These are phyloP conservation scores for Heimioporus retisporus DNA, from an alignment of 1,284 basidiomycete genomes.

Conservation along the genomic window DNA sequence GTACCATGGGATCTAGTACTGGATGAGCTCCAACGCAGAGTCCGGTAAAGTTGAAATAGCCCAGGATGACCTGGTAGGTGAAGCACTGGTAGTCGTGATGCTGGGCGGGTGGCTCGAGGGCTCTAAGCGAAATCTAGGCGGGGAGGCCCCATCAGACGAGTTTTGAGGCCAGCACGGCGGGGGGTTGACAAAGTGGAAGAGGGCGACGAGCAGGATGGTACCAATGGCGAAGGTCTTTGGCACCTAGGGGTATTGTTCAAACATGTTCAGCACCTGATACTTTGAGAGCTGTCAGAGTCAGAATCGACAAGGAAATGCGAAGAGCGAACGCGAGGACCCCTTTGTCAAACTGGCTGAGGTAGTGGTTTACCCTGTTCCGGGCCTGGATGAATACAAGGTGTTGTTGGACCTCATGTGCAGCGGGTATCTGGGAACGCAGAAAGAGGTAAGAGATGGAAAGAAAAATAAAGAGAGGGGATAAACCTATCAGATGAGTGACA, in stretches of 20 bases:
- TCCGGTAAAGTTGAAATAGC: slow-evolving; percentile 89
- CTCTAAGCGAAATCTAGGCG: slow-evolving; percentile 84
- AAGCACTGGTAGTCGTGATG: slow-evolving; percentile 91
- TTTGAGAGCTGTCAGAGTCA: slow-evolving; percentile 79
- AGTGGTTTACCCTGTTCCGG: slow-evolving; percentile 76
- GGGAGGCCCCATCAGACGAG: slow-evolving; percentile 88
- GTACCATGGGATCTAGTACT: slow-evolving; percentile 92
- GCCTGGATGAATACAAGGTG: slow-evolving; percentile 74
- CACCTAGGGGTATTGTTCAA: slow-evolving; percentile 76
- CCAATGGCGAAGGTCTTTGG: slow-evolving; percentile 58
- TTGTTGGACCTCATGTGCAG: slow-evolving; percentile 60
- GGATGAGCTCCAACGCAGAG: slow-evolving; percentile 78
- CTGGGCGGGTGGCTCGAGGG: slow-evolving; percentile 78
- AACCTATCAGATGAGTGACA: background rate
- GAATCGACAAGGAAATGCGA: slow-evolving; percentile 15
- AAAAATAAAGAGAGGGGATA: background rate
- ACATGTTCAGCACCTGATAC: slow-evolving; percentile 70
- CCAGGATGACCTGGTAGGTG: slow-evolving; percentile 36
- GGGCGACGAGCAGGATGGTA: no score
- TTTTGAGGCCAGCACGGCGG: slow-evolving; percentile 77
- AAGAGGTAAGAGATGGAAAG: slow-evolving; percentile 5
- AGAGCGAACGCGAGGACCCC: slow-evolving; percentile 69
- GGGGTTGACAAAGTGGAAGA: no score
- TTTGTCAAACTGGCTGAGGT: slow-evolving; percentile 91
- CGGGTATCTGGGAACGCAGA: slow-evolving; percentile 68